Percentiles rank a stretch among this genome's conserved stretches.
These are phyloP conservation scores for Immersiporthe knoxdaviesiana DNA, from an alignment of 2,329 filamentous ascomycete genomes.

Conservation along the genomic window DNA sequence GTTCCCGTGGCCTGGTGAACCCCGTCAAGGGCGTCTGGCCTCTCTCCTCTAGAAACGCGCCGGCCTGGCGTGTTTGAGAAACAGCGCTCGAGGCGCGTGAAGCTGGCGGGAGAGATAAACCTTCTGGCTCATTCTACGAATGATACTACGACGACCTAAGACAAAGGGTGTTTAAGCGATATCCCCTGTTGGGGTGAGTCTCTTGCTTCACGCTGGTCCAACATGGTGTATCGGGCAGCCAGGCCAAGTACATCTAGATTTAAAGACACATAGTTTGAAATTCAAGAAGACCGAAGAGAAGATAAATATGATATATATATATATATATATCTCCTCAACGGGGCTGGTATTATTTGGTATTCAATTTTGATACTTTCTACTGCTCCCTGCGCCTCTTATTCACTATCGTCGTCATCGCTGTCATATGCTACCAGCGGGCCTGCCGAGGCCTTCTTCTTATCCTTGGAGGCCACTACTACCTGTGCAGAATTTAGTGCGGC, in stretches of 20 bases:
- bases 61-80: too few species aligned
- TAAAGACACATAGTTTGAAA: not conserved
- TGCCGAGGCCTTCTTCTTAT: constrained; percentile 52
- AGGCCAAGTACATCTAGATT: not conserved
- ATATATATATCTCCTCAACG: not conserved
- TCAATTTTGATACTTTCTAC: not conserved
- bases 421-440: constrained; percentile 87
- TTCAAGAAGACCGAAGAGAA: not conserved
- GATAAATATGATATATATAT: not conserved
- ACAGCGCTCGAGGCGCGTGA: too few species aligned
- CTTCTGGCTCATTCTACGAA: too few species aligned
- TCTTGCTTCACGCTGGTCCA: not conserved
- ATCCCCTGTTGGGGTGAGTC: not conserved
- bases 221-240: not conserved
- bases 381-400: constrained; percentile 11
- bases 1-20: too few species aligned
- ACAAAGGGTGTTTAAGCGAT: too few species aligned
- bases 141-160: not conserved
- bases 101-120: too few species aligned
- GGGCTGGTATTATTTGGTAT: not conserved
- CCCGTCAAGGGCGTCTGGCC: too few species aligned
- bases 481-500: constrained; percentile 70
- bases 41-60: too few species aligned
- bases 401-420: constrained; percentile 67
- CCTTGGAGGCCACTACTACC: constrained; percentile 57